phyloP scores from a whole-genome alignment of 179 eudicot genomes.

The Silene vulgaris region DNA sequence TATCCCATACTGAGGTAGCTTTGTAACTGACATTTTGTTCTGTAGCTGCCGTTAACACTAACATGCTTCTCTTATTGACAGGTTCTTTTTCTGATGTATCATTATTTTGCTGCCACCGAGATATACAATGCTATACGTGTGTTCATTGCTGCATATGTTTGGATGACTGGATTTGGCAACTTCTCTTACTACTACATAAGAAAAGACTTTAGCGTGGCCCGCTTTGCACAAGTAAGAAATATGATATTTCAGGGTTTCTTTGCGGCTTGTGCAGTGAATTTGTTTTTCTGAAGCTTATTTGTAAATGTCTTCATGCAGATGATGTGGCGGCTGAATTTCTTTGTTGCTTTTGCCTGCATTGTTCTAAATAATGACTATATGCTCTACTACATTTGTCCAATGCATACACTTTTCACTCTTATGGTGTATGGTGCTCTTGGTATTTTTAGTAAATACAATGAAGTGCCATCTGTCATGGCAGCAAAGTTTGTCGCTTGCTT shows the following conservation, averaged over 20 bases:
- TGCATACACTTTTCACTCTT: conserved; percentile 97
- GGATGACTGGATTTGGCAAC: conserved; percentile 99
- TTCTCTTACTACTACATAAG: conserved; percentile 93
- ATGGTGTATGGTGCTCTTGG: conserved; percentile 99
- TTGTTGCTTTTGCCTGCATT: conserved; percentile 80
- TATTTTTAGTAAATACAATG: conserved; percentile 81
- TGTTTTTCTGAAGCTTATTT: conserved; percentile 1
- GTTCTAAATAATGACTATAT: conserved; percentile 90
- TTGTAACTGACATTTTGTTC: not conserved
- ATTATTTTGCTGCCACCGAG: conserved; percentile 94
- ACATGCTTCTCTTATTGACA: conserved; percentile 27
- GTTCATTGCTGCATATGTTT: conserved; percentile 97
- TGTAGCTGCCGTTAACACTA: conserved; percentile 9
- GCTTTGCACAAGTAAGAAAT: conserved; percentile 72
- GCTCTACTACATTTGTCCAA: conserved; percentile 94
- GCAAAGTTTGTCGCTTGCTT: conserved; percentile 63
- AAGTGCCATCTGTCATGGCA: conserved; percentile 74
- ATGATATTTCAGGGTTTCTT: not conserved
- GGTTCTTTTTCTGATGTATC: conserved; percentile 96
- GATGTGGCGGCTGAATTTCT: conserved; percentile 99
- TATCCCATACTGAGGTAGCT: no score
- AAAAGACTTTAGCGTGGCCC: conserved; percentile 87
- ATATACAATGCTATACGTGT: conserved; percentile 94
- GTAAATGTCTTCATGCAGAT: conserved; percentile 52
- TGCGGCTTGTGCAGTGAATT: not conserved